Conservation (phyloP, 2,329 filamentous ascomycete species). For the Diaporthe sp. region DNA sequence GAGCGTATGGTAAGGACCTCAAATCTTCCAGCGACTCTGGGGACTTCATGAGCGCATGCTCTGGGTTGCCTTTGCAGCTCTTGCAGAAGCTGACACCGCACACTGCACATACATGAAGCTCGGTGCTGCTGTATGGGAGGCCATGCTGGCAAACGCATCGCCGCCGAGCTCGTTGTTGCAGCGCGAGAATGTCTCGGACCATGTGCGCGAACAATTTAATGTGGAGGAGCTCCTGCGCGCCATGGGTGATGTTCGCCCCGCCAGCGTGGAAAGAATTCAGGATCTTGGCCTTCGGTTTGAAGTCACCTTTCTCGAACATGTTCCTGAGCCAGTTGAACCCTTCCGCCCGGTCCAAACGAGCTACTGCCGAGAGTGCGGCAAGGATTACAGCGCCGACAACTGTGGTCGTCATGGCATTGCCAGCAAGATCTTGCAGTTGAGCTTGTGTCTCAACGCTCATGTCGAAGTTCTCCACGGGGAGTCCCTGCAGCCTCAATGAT, state of each 20-base stretch:
- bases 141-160: conserved; percentile 55
- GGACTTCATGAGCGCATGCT: conserved; percentile 48
- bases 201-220: conserved; percentile 35
- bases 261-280: conserved; percentile 4
- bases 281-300: not conserved
- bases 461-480: conserved; percentile 73
- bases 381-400: conserved; percentile 77
- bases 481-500: conserved; percentile 75
- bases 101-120: conserved; percentile 46
- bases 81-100: conserved; percentile 56
- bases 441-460: conserved; percentile 74
- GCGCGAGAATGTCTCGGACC: conserved; percentile 33
- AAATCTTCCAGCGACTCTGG: conserved; percentile 24
- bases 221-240: not conserved
- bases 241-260: not conserved
- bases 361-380: conserved; percentile 59
- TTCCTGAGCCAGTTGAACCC: conserved; percentile 6
- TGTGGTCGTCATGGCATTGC: conserved; percentile 85
- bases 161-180: conserved; percentile 45
- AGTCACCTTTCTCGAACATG: conserved; percentile 4
- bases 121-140: conserved; percentile 41
- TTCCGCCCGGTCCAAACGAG: not conserved
- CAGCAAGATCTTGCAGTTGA: conserved; percentile 78
- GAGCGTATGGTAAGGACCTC: conserved; percentile 22
- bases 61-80: conserved; percentile 56